Conservation (phyloP, 1,284 basidiomycete species). For the Cutaneotrichosporon sp. region DNA sequence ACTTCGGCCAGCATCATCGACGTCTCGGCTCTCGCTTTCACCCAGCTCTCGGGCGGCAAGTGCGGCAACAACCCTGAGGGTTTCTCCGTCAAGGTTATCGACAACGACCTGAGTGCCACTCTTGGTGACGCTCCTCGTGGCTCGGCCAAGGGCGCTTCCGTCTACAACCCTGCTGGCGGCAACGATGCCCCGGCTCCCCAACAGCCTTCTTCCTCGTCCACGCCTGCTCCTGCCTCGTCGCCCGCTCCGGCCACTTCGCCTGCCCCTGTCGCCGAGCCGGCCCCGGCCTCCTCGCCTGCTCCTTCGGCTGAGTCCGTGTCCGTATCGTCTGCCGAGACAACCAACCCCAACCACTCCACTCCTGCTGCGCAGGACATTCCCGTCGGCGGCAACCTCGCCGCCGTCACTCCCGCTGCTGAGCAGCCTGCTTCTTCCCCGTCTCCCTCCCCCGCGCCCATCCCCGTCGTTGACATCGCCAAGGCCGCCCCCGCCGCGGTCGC, state of each 20-base stretch:
- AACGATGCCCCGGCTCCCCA: neutral
- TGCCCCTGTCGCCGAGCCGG: conserved; percentile 5
- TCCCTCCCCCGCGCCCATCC: neutral
- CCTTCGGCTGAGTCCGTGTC: neutral
- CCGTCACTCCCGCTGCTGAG: neutral
- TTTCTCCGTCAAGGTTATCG: conserved; percentile 33
- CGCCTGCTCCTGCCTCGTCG: conserved; percentile 4
- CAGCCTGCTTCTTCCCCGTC: neutral
- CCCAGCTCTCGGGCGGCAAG: conserved; percentile 18
- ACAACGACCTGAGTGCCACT: conserved; percentile 21
- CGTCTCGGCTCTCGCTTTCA: conserved; percentile 32
- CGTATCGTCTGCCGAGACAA: neutral
- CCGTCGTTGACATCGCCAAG: neutral
- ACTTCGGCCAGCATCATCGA: conserved; percentile 32
- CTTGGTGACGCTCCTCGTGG: neutral
- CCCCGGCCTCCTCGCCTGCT: neutral
- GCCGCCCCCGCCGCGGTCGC: neutral
- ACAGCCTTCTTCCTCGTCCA: conserved; percentile 7
- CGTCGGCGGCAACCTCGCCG: neutral
- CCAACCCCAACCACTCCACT: neutral
- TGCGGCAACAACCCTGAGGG: conserved; percentile 38
- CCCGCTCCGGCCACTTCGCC: conserved; percentile 1
- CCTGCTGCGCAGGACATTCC: neutral
- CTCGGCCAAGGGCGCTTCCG: conserved; percentile 2
- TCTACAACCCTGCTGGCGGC: conserved; percentile 4